Percentiles rank a stretch among this genome's conserved stretches.
These are phyloP conservation scores for Penicillium aurantiogriseum DNA, from an alignment of 2,329 filamentous ascomycete genomes.

Conservation along the genomic window DNA sequence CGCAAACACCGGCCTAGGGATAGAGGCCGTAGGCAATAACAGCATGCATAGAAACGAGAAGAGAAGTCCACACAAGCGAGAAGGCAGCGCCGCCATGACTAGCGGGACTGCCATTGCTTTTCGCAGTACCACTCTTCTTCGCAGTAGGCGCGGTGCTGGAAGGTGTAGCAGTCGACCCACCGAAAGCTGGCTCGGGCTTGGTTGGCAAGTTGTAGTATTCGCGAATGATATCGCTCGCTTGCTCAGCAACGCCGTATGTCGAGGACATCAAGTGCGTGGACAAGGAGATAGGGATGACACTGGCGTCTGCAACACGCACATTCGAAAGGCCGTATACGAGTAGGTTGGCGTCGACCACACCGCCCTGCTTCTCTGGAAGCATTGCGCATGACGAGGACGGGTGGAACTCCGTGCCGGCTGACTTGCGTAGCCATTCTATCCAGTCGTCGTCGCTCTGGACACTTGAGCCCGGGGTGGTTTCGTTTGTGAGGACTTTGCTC, in stretches of 20 bases:
- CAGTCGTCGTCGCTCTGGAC: constrained; percentile 28
- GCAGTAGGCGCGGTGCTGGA: neutral
- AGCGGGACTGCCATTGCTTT: neutral
- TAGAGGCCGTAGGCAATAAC: neutral
- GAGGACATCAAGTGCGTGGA: constrained; percentile 37
- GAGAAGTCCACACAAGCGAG: neutral
- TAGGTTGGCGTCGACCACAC: constrained; percentile 30
- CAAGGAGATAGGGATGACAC: constrained; percentile 29
- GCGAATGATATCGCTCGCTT: constrained; percentile 7
- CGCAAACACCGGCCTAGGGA: neutral
- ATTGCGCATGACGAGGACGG: constrained; percentile 29
- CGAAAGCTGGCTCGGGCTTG: neutral
- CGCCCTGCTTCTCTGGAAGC: constrained; percentile 27
- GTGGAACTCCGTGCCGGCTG: constrained; percentile 27
- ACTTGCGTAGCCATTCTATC: constrained; percentile 21
- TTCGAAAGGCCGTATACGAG: constrained; percentile 32
- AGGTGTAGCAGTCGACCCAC: neutral
- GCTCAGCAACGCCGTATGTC: constrained; percentile 36
- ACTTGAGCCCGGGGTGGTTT: constrained; percentile 22
- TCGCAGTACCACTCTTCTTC: neutral
- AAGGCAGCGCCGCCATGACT: neutral
- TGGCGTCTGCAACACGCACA: constrained; percentile 33
- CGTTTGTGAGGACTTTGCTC: constrained; percentile 19
- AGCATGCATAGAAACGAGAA: neutral
- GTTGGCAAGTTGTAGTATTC: neutral